These are phyloP conservation scores for Linderina pennispora DNA, from an alignment of 192 early-diverging fungal species.

Conservation along the genomic window DNA sequence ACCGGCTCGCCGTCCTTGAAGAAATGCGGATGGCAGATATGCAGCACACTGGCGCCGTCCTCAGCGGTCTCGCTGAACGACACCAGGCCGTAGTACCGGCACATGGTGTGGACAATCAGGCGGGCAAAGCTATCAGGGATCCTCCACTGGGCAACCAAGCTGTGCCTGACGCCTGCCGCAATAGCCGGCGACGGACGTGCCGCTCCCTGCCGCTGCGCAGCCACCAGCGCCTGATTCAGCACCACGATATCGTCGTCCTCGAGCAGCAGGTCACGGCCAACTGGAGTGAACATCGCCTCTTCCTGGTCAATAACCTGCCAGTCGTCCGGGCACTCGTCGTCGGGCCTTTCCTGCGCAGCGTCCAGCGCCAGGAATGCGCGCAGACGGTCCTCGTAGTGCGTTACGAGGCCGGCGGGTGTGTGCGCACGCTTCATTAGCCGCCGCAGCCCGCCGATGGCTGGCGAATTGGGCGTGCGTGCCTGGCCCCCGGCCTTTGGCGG, in stretches of 20 bases:
- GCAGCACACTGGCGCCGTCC: constrained; percentile 19
- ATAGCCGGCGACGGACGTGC: constrained; percentile 11
- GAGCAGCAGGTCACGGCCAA: constrained; percentile 18
- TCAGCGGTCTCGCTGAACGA: constrained; percentile 34
- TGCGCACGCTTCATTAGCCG: constrained; percentile 35
- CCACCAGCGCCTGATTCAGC: constrained; percentile 11
- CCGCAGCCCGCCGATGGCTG: constrained; percentile 24
- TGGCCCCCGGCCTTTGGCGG: background rate
- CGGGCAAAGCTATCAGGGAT: constrained; percentile 40
- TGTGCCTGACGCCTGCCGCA: constrained; percentile 23
- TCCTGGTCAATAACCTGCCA: constrained; percentile 38
- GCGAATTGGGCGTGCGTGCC: background rate
- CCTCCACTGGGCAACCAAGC: constrained; percentile 28
- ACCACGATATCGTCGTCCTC: constrained; percentile 36
- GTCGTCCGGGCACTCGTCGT: constrained; percentile 14
- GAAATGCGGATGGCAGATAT: constrained; percentile 38
- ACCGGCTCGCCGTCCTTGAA: constrained; percentile 14
- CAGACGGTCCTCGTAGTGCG: constrained; percentile 31
- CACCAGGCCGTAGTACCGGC: constrained; percentile 43
- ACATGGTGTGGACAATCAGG: constrained; percentile 41
- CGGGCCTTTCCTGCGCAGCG: background rate
- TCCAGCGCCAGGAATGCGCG: constrained; percentile 24
- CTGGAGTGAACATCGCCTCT: constrained; percentile 22
- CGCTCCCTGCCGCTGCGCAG: background rate
- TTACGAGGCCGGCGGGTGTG: constrained; percentile 34